Percentiles rank a stretch among this genome's conserved stretches.
These are phyloP conservation scores for Ceriops zippeliana DNA, from an alignment of 345 rosid species.

Conservation along the genomic window DNA sequence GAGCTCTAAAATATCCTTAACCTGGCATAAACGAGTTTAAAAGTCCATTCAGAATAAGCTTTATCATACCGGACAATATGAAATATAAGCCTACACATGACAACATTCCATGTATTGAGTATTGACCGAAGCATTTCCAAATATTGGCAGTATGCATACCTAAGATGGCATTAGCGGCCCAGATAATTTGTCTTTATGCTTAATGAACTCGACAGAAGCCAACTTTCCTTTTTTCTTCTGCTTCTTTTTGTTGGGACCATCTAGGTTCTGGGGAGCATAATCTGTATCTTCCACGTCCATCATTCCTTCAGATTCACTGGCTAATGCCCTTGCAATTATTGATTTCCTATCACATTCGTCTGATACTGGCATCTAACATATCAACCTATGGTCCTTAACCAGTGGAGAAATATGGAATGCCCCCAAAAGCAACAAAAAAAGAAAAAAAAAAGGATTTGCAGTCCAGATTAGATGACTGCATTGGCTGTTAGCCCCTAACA, in stretches of 20 bases:
- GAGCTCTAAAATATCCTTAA: slow-evolving; percentile 44
- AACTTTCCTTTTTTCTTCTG: slow-evolving; percentile 22
- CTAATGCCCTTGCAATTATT: slow-evolving; percentile 30
- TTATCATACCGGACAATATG: not conserved
- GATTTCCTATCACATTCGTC: slow-evolving; percentile 53
- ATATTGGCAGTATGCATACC: slow-evolving; percentile 39
- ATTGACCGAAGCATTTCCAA: not conserved
- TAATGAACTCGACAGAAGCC: slow-evolving; percentile 29
- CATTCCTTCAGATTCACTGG: slow-evolving; percentile 31
- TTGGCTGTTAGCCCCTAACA: not conserved
- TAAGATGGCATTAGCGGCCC: slow-evolving; percentile 67
- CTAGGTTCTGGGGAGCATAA: slow-evolving; percentile 30
- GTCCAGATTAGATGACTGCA: not conserved
- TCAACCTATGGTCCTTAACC: slow-evolving; percentile 38
- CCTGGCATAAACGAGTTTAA: slow-evolving; percentile 41
- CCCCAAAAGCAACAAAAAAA: not conserved
- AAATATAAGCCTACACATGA: not conserved
- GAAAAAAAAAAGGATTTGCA: not conserved
- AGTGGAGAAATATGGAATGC: slow-evolving; percentile 8
- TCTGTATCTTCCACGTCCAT: slow-evolving; percentile 34
- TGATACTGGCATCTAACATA: slow-evolving; percentile 35
- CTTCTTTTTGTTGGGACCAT: slow-evolving; percentile 21
- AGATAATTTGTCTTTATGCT: slow-evolving; percentile 32
- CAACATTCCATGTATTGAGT: slow-evolving; percentile 5
- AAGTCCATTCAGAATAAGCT: slow-evolving; percentile 8